phyloP scores from a whole-genome alignment of 2,329 filamentous ascomycete species.

The Chaetomium sp. region DNA sequence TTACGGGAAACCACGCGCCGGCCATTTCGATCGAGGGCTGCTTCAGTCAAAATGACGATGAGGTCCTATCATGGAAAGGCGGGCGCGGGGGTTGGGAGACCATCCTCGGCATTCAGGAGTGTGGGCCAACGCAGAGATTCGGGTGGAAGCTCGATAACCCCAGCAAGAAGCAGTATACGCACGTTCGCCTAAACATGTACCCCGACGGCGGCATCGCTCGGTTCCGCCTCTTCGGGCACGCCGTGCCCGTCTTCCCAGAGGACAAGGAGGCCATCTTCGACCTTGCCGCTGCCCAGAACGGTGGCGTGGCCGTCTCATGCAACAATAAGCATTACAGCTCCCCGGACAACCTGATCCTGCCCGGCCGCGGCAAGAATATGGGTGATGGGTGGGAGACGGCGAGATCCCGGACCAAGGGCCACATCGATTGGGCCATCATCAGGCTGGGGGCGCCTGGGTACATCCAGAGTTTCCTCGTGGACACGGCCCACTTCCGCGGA shows the following conservation, averaged over 20 bases:
- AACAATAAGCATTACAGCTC: conserved; percentile 84
- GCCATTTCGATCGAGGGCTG: conserved; percentile 76
- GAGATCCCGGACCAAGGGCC: conserved; percentile 68
- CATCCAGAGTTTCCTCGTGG: conserved; percentile 69
- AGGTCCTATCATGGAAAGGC: conserved; percentile 65
- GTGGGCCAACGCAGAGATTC: conserved; percentile 72
- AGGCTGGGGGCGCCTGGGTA: conserved; percentile 67
- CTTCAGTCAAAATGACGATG: conserved; percentile 65
- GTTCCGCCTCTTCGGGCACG: conserved; percentile 75
- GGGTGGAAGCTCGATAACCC: conserved; percentile 67
- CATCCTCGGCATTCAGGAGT: conserved; percentile 69
- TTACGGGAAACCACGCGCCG: conserved; percentile 80
- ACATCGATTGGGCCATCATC: conserved; percentile 81
- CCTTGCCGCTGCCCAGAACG: conserved; percentile 76
- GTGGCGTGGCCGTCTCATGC: conserved; percentile 73
- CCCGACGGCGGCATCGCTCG: conserved; percentile 82
- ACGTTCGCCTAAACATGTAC: conserved; percentile 82
- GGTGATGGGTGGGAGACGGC: conserved; percentile 87
- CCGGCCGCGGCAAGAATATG: conserved; percentile 80
- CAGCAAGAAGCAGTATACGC: conserved; percentile 70
- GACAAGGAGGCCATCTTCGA: conserved; percentile 69
- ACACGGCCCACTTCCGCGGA: conserved; percentile 81
- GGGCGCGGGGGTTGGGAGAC: conserved; percentile 68
- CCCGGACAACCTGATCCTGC: conserved; percentile 78
- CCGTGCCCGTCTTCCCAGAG: conserved; percentile 73